Evolutionary conservation across 305 asterid genomes (phyloP), one percentile per base, ranked within the genome.

Genomic region (Nicotiana rustica): DNA sequence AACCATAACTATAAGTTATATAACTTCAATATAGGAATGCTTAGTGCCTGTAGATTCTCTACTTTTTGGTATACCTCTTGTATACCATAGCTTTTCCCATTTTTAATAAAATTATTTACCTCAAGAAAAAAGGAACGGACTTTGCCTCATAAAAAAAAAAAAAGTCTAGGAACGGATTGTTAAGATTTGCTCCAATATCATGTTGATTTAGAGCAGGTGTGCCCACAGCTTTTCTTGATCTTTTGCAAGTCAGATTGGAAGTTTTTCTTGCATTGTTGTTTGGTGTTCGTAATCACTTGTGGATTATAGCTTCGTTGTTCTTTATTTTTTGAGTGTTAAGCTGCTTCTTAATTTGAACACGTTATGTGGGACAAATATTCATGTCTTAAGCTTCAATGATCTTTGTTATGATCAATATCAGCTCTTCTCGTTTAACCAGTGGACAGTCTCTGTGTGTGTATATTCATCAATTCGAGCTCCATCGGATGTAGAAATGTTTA

Each of bases 281-380:
- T 36, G 77, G 77, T 38, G 38, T 31, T 68, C 57, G 10, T n/a
- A n/a, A n/a, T 36, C 18, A 17, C 77, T 38, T 69, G 31, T 69
- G 77, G 35, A 67, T 68, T 41, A 15, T 35, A 36, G 76, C 76
- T 55, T 55, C 0, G 36, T 9, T 17, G 29, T 69, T 19, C 15
- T 61, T 59, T 59, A n/a, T 57, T 57, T 14, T 25, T 59, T 5
- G 18, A 6, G 65, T 17, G 77, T 38, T 41, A 69, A 69, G 57
- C 57, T 38, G 57, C 77, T 69, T 41, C 77, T 38, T 69, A 69
- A 33, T 33, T 69, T 69, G 41, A 69, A 35, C 35, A 18, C 17
- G 9, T 13, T 69, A 18, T 4, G 5, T 69, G 57, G n/a, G 33
- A 10, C 25, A 35, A 35, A 17, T 49, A 67, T 35, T 67, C 55